Evolutionary conservation across 371 early-diverging fungal genomes (phyloP), one percentile per base, ranked within the genome.

Genomic region (Phascolomyces articulosus): DNA sequence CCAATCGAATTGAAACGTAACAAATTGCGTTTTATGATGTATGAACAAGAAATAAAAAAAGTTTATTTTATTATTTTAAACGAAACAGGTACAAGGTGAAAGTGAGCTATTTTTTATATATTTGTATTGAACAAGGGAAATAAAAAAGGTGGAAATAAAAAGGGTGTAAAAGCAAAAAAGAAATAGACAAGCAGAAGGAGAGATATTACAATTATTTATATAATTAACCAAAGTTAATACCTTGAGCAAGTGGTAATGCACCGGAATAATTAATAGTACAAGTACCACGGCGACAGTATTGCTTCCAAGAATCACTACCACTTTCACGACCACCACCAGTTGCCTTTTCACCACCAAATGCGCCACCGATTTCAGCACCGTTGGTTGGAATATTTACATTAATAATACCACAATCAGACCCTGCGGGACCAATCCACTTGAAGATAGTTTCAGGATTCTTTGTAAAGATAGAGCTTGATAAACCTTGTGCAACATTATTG

Each of bases 281-380:
- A 31, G 90, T 91, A 58, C 87, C 86, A 44, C 88, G 71, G 53
- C 90, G 74, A 68, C 85, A 85, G 79, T 95, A 95, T 81, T 97
- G 97, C 83, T 97, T 95, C 98, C 98, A 97, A 58, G 93, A 79
- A 74, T 96, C 96, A 58, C 91, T 90, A 40, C 98, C 98, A 66
- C 93, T 90, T 78, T 98, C 96, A 66, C 96, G 93, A 40, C 98
- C 98, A 53, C 98, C 96, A 57, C 98, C 98, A 40, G 97, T 98
- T 72, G 96, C 98, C 54, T 98, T 95, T 77, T 98, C 95, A 59
- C 97, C 98, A 55, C 98, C 98, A 79, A 98, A 97, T 9, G 98
- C 98, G 58, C 98, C 97, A 38, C 98, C 98, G 74, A 98, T 96
- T 79, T 98, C 98, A 11, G 98, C 98, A 40, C 98, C 98, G 74